A percentile compares a stretch with the other conserved stretches of the same genome.
Conservation (phyloP, 352 stramenopile species). For the Pilasporangium apinafurcum region DNA sequence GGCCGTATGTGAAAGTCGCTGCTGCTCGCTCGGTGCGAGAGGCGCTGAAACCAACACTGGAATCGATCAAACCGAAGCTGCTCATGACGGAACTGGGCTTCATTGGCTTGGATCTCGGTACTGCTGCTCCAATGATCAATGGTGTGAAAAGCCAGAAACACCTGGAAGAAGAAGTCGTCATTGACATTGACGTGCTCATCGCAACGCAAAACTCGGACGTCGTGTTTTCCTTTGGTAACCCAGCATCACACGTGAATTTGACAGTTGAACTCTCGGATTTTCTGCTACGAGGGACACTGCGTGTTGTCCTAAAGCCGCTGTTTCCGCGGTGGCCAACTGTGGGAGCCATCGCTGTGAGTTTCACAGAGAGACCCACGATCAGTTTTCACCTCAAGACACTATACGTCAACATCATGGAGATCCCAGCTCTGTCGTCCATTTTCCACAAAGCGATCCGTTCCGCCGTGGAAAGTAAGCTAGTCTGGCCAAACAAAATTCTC, state of each 20-base stretch:
- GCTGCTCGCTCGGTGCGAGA: constrained; percentile 27
- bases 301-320: constrained; percentile 34
- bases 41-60: constrained; percentile 22
- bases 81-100: constrained; percentile 36
- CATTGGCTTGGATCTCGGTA: constrained; percentile 32
- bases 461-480: constrained; percentile 20
- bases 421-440: constrained; percentile 31
- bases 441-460: constrained; percentile 29
- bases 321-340: constrained; percentile 40
- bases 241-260: constrained; percentile 21
- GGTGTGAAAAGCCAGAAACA: constrained; percentile 31
- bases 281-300: constrained; percentile 28
- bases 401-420: constrained; percentile 35
- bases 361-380: constrained; percentile 35
- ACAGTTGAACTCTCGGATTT: constrained; percentile 38
- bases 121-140: constrained; percentile 29
- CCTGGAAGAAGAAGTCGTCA: constrained; percentile 34
- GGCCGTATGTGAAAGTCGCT: constrained; percentile 39
- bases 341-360: constrained; percentile 28
- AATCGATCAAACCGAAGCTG: constrained; percentile 30
- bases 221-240: constrained; percentile 32
- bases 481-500: constrained; percentile 41
- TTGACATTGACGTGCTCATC: constrained; percentile 35
- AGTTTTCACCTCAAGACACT: constrained; percentile 38
- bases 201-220: constrained; percentile 37